These are phyloP conservation scores for Suhomyces coccinellae DNA, from an alignment of 1,139 yeast species.

Conservation along the genomic window DNA sequence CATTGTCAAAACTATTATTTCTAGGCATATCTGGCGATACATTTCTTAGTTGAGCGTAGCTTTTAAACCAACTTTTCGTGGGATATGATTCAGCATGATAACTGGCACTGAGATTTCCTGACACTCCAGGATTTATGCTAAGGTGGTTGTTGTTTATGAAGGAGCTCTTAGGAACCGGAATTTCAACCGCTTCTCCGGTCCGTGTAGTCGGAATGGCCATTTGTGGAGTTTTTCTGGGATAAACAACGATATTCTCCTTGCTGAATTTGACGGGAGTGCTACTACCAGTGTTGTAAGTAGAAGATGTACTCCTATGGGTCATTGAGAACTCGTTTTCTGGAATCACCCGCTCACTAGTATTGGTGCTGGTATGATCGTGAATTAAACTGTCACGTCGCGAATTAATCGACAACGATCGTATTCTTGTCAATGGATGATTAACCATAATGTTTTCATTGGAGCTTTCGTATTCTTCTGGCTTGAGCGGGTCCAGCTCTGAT, in stretches of 20 bases:
- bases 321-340: conserved; percentile 17
- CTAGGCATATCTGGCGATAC: conserved; percentile 21
- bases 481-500: conserved; percentile 14
- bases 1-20: conserved; percentile 24
- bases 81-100: conserved; percentile 1
- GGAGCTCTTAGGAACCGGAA: conserved; percentile 48
- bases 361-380: conserved; percentile 9
- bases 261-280: conserved; percentile 9
- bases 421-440: conserved; percentile 32
- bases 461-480: conserved; percentile 16
- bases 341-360: neutral
- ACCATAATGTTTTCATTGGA: conserved; percentile 24
- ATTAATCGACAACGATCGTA: conserved; percentile 33
- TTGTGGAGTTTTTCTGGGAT: conserved; percentile 67
- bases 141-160: conserved; percentile 14
- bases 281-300: neutral
- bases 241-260: conserved; percentile 17
- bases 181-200: conserved; percentile 76
- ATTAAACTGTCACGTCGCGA: conserved; percentile 25
- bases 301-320: conserved; percentile 3
- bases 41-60: conserved; percentile 24
- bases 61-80: conserved; percentile 28
- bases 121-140: neutral
- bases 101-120: conserved; percentile 3
- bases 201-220: conserved; percentile 85